Evolutionary conservation across 139 green algal genomes (phyloP).

Genomic region (Microglena sp.): DNA sequence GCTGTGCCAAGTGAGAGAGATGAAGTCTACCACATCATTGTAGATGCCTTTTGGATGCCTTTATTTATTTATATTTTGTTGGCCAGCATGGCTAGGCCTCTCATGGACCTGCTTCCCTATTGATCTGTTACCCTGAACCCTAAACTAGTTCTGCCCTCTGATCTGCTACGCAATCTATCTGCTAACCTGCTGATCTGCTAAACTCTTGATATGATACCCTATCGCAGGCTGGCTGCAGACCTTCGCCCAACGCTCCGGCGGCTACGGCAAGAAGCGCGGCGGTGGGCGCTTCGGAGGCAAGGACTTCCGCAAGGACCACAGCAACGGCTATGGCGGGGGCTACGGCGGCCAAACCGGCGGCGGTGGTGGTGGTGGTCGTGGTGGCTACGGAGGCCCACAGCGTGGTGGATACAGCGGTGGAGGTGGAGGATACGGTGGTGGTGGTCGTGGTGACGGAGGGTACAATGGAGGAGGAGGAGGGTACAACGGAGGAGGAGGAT

Average conservation of each 20-base stretch:
- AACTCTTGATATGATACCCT: no score
- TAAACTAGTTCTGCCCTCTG: no score
- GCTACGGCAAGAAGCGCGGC: conserved; percentile 44
- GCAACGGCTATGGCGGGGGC: conserved; percentile 29
- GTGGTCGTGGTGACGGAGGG: conserved; percentile 7
- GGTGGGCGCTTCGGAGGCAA: conserved; percentile 77
- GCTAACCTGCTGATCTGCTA: no score
- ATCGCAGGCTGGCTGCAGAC: conserved; percentile 64
- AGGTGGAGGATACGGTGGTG: conserved; percentile 2
- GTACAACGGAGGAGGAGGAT: background rate
- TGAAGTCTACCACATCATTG: no score
- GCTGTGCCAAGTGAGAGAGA: no score
- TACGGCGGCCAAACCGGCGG: conserved; percentile 40
- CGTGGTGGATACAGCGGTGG: background rate
- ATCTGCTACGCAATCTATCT: no score
- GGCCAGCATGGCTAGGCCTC: no score
- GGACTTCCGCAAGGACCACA: conserved; percentile 74
- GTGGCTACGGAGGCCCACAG: background rate
- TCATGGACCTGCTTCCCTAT: no score
- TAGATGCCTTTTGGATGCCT: no score
- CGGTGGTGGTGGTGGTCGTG: conserved; percentile 24
- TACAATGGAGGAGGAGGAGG: no score
- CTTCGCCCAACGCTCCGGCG: conserved; percentile 45
- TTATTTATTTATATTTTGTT: no score
- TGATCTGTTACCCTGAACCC: no score